Conservation (phyloP, 352 stramenopile species). For the Pythium myriotylum region DNA sequence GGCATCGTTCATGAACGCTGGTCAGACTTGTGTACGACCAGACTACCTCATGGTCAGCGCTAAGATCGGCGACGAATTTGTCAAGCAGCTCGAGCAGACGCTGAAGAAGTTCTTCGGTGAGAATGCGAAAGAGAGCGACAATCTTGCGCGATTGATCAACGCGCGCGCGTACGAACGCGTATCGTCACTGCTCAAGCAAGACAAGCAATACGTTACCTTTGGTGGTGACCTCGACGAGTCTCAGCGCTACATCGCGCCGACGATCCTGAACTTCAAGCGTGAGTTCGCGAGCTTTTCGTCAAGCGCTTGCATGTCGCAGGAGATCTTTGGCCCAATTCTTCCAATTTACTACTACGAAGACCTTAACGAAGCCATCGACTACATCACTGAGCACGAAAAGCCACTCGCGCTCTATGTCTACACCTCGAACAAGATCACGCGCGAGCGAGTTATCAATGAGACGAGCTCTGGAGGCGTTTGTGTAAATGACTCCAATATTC, state of each 20-base stretch:
- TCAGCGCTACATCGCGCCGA: conserved; percentile 85
- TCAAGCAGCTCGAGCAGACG: conserved; percentile 42
- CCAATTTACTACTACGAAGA: conserved; percentile 60
- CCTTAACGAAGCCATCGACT: conserved; percentile 24
- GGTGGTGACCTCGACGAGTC: conserved; percentile 63
- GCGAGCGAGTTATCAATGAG: conserved; percentile 29
- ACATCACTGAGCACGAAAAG: conserved; percentile 37
- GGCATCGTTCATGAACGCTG: conserved; percentile 88
- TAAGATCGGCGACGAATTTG: conserved; percentile 59
- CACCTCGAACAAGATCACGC: conserved; percentile 37
- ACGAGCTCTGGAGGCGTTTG: conserved; percentile 42
- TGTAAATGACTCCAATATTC: conserved; percentile 73
- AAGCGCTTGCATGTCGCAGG: conserved; percentile 86
- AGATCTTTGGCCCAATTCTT: conserved; percentile 95
- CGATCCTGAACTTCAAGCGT: conserved; percentile 88
- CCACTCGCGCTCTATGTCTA: conserved; percentile 43
- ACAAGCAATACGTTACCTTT: conserved; percentile 56
- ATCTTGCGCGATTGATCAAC: conserved; percentile 73
- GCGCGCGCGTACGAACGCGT: conserved; percentile 56
- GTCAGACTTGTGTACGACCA: conserved; percentile 94
- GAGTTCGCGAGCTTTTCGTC: conserved; percentile 47
- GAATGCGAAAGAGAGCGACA: conserved; percentile 47
- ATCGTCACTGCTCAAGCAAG: conserved; percentile 53
- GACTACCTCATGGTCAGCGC: conserved; percentile 93
- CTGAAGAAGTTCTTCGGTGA: conserved; percentile 58